Evolutionary conservation across 148 eudicot species (phyloP).

Genomic region (Rhododendron simsii): DNA sequence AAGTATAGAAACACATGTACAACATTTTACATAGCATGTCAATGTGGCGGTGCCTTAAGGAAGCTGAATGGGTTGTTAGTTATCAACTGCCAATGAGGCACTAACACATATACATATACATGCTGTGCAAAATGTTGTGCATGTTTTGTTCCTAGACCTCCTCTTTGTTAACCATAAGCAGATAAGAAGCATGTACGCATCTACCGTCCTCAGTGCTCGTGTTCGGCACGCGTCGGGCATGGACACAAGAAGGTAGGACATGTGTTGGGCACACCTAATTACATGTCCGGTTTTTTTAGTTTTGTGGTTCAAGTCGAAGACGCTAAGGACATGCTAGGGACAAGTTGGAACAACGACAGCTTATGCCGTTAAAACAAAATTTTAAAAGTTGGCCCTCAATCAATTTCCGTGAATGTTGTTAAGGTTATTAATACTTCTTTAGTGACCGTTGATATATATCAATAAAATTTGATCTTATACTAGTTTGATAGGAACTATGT

Average conservation of each 20-base stretch:
- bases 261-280: neutral
- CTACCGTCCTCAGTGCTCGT: neutral
- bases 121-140: neutral
- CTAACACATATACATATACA: neutral
- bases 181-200: neutral
- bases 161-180: neutral
- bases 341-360: neutral
- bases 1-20: neutral
- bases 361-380: neutral
- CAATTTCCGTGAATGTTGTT: neutral
- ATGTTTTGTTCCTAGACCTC: too few relatives aligned
- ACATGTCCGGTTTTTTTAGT: neutral
- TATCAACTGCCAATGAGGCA: neutral
- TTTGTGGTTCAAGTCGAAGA: neutral
- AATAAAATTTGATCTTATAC: neutral
- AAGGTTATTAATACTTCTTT: neutral
- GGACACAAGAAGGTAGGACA: neutral
- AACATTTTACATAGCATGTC: too few relatives aligned
- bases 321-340: neutral
- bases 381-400: neutral
- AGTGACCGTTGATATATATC: neutral
- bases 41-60: too few relatives aligned
- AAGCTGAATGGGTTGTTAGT: too few relatives aligned
- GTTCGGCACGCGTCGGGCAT: neutral
- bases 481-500: neutral